Base-by-base conservation (phyloP, 441 rosid species). In the Populus hybrid region DNA sequence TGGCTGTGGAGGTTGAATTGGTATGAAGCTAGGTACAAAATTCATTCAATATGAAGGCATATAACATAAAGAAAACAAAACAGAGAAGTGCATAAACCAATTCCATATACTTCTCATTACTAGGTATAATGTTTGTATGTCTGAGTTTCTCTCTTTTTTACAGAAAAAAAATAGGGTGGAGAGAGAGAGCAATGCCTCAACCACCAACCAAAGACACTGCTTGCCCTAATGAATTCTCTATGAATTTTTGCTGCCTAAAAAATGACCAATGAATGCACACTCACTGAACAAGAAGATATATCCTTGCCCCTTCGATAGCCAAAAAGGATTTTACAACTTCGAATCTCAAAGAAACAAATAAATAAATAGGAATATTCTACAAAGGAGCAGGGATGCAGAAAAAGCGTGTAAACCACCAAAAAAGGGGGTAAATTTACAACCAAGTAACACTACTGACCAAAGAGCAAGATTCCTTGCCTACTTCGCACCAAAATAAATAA, bases 91-190 rank as follows among this genome's bases (percentile, higher is more conserved):
- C 12, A 8, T 12, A 74, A 75, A 69, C 8, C 42, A 80, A 75
- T 69, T 67, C 69, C 71, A 77, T 34, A 66, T 69, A 75, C 30
- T 64, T 77, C 30, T 78, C 73, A 77, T 64, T 76, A 79, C 78
- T 42, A 70, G 65, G 70, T 28, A 75, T 50, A n/a, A 26, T 74
- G 68, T 81, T 76, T 72, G 66, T 73, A 69, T 32, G 64, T 5
- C 18, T 16, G n/a, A 54, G 61, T 54, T 50, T 18, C 9, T 38
- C 64, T 67, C 77, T 82, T 42, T 54, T 50, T 82, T 84, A 85
- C 83, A 88, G 90, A 87, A 75, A 35, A 81, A 81, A 86, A 85
- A 77, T 74, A 59, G 77, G 79, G 85, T 77, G 88, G 87, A 70
- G 85, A 73, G 80, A 77, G 81, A 69, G 81, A 74, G 80, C 74